Percentiles rank a stretch among this genome's conserved stretches.
These are phyloP conservation scores for Nyssa sinensis DNA, from an alignment of 148 eudicot species.

Conservation along the genomic window DNA sequence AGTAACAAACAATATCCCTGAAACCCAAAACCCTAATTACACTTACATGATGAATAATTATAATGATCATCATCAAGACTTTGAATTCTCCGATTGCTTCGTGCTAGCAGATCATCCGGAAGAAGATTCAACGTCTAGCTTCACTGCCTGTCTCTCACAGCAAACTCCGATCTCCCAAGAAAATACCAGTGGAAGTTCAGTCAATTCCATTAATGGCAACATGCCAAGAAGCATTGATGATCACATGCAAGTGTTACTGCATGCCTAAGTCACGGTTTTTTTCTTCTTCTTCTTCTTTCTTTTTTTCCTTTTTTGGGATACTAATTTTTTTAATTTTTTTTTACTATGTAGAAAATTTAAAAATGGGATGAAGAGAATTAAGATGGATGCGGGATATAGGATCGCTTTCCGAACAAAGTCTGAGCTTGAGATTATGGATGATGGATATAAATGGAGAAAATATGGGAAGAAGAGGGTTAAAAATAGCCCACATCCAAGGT, in stretches of 20 bases:
- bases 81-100: background rate
- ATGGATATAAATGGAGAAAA: constrained; percentile 18
- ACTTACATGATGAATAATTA: background rate
- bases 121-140: background rate
- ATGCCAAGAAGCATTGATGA: background rate
- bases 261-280: background rate
- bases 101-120: background rate
- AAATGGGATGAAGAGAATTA: background rate
- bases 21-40: background rate
- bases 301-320: background rate
- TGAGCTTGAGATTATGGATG: constrained; percentile 12
- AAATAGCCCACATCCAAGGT: constrained; percentile 13
- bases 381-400: constrained; percentile 11
- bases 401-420: constrained; percentile 13
- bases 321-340: background rate
- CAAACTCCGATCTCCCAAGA: background rate
- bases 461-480: constrained; percentile 16
- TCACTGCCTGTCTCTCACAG: background rate
- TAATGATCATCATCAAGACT: background rate
- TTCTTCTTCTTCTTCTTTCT: no score
- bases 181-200: background rate
- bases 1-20: background rate
- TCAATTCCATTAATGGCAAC: background rate
- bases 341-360: background rate
- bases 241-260: constrained; percentile 10